A percentile compares a stretch with the other conserved stretches of the same genome.
These are phyloP conservation scores for Thelonectria olida DNA, from an alignment of 2,329 filamentous ascomycete genomes.

Conservation along the genomic window DNA sequence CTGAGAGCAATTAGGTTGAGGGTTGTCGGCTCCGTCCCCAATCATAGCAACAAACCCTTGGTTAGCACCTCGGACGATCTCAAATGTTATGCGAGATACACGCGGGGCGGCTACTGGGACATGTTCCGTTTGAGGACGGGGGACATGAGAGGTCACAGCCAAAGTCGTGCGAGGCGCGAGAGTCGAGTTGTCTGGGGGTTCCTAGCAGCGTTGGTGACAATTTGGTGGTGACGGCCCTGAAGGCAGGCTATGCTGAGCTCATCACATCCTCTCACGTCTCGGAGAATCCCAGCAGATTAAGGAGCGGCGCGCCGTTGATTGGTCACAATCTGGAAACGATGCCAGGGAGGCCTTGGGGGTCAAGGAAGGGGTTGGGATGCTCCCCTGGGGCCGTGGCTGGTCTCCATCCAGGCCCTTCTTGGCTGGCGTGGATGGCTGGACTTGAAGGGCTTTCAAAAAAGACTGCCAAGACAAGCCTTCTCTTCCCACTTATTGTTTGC, in stretches of 20 bases:
- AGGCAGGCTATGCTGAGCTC: background rate
- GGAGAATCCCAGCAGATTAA: background rate
- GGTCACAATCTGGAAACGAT: conserved; percentile 1
- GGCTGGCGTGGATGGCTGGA: too few species aligned
- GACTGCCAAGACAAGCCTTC: too few species aligned
- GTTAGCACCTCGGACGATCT: conserved; percentile 12
- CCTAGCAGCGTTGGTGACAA: background rate
- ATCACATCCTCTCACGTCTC: background rate
- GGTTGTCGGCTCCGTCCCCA: background rate
- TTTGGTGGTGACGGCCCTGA: too few species aligned
- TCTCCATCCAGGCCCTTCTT: background rate
- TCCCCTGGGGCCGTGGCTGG: background rate
- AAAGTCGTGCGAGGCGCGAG: background rate
- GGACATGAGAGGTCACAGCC: background rate
- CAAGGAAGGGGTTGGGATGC: background rate
- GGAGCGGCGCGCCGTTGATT: conserved; percentile 28
- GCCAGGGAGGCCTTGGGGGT: conserved; percentile 8
- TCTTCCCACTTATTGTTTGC: too few species aligned
- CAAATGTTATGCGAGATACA: conserved; percentile 19
- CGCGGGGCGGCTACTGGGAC: conserved; percentile 9
- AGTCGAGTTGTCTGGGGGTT: background rate
- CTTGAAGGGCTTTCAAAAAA: too few species aligned
- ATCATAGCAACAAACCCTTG: conserved; percentile 4
- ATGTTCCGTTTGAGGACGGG: background rate
- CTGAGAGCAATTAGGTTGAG: background rate